Base-by-base conservation (phyloP, 768 basidiomycete genomes). In the Dioszegia hungarica region DNA sequence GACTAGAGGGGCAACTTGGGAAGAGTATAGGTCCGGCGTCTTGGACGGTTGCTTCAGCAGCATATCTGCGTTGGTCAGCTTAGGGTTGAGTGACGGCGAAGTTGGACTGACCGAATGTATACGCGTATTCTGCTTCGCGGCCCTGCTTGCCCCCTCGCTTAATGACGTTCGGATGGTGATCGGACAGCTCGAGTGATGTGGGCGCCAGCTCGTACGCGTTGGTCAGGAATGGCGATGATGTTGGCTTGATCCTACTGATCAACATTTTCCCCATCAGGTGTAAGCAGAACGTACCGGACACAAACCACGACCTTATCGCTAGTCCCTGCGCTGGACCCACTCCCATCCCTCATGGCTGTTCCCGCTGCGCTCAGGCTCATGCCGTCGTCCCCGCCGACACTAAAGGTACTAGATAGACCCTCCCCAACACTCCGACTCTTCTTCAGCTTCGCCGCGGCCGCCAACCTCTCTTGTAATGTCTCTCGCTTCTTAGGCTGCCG, bases 71-170 rank as follows among this genome's bases (percentile, higher is more conserved):
- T 17, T 34, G 11, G 45, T 57, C 15, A 58, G 58, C 24, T 19
- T 10, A 24, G 20, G 24, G 34, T 17, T 10, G 8, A 17, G 6
- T n/a, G 15, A 1, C 5, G 3, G 27, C 34, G n/a, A 25, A 31
- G 44, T 34, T 9, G 31, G 14, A 61, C 74, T 52, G 33, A 74
- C 74, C 73, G 54, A 75, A 74, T 1, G 61, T 67, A 52, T 74
- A 73, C 0, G 63, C 69, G 48, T 75, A 75, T 43, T 72, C 73
- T 28, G 63, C 60, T 56, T 72, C 71, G 48, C 74, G 47, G 2
- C 72, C 72, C 6, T 68, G 60, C 52, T 75, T 75, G 8, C 74
- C 70, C 6, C 73, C 73, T 39, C 74, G 53, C 54, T 73, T 70
- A 31, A 63, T 50, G 10, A 75, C 71, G 38, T 71, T 74, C 12